phyloP scores from a whole-genome alignment of 73 alveolate genomes.

The Durusdinium trenchii region DNA sequence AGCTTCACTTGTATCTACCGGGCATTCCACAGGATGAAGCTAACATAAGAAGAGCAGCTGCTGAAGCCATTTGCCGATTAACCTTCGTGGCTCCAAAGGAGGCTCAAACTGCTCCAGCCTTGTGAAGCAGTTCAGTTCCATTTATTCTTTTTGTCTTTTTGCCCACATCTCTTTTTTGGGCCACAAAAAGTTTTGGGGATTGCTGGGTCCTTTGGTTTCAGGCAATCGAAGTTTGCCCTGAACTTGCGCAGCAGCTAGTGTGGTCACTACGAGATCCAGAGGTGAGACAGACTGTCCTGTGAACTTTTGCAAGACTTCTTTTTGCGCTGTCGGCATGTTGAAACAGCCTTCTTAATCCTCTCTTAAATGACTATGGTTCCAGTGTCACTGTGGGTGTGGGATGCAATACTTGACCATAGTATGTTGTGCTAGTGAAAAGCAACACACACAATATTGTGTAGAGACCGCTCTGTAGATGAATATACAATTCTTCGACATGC shows the following conservation, averaged over 20 bases:
- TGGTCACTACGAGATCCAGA: conserved; percentile 19
- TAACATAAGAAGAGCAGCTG: conserved; percentile 62
- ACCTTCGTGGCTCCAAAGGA: conserved; percentile 68
- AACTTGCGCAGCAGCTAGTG: conserved; percentile 56
- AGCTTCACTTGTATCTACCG: not conserved
- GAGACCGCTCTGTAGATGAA: too few species aligned
- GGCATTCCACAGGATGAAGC: conserved; percentile 13
- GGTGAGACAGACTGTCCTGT: too few species aligned
- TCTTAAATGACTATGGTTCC: too few species aligned
- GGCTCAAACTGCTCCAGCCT: not conserved
- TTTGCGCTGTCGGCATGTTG: too few species aligned
- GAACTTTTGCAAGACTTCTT: too few species aligned
- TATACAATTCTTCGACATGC: too few species aligned
- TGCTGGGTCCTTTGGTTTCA: not conserved
- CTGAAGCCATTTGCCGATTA: conserved; percentile 79
- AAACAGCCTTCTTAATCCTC: too few species aligned
- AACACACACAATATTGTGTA: too few species aligned
- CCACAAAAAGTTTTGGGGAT: not conserved
- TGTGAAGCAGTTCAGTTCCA: not conserved
- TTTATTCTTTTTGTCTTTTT: not conserved
- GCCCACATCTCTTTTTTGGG: too few species aligned
- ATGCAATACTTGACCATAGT: too few species aligned
- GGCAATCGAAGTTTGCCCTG: conserved; percentile 79
- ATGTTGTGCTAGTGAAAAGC: too few species aligned
- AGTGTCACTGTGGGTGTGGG: too few species aligned